phyloP scores from a whole-genome alignment of 1,284 basidiomycete genomes.

The Trichosporon sp. region DNA sequence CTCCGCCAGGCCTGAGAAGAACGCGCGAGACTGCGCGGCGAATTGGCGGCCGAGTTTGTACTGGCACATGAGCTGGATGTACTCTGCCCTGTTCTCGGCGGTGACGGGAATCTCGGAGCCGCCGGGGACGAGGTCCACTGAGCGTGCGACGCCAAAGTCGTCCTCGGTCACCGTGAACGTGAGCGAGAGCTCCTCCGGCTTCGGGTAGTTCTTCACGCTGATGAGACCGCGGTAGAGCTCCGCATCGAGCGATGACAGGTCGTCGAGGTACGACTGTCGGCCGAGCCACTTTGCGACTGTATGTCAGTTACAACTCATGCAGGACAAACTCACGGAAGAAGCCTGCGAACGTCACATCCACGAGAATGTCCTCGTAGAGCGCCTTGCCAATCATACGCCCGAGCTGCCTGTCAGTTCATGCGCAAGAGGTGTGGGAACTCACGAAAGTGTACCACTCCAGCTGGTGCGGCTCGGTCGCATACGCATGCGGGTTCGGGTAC shows the following conservation, averaged over 20 bases:
- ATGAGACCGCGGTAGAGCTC: constrained; percentile 85
- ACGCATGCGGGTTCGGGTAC: constrained; percentile 87
- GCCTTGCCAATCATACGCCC: constrained; percentile 92
- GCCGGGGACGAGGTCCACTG: constrained; percentile 73
- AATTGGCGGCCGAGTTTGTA: constrained; percentile 88
- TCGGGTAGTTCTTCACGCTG: constrained; percentile 78
- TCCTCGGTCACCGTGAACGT: constrained; percentile 87
- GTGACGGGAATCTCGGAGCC: constrained; percentile 85
- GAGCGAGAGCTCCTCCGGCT: constrained; percentile 84
- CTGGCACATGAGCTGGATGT: constrained; percentile 85
- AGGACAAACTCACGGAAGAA: constrained; percentile 63
- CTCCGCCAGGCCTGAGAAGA: constrained; percentile 65
- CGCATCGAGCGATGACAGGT: constrained; percentile 81
- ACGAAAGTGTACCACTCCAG: constrained; percentile 86
- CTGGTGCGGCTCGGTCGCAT: constrained; percentile 76
- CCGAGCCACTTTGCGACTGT: constrained; percentile 69
- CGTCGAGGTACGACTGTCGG: constrained; percentile 80
- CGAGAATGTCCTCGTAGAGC: constrained; percentile 90
- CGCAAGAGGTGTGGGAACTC: constrained; percentile 10
- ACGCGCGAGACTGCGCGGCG: constrained; percentile 69
- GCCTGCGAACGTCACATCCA: constrained; percentile 91
- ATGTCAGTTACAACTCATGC: background rate
- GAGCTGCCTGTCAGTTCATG: constrained; percentile 48
- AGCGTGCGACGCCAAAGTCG: constrained; percentile 78
- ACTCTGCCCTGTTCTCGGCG: constrained; percentile 78